Percentiles rank a stretch among this genome's conserved stretches.
These are phyloP conservation scores for Coemansia sp. DNA, from an alignment of 192 early-diverging fungal genomes.

Conservation along the genomic window DNA sequence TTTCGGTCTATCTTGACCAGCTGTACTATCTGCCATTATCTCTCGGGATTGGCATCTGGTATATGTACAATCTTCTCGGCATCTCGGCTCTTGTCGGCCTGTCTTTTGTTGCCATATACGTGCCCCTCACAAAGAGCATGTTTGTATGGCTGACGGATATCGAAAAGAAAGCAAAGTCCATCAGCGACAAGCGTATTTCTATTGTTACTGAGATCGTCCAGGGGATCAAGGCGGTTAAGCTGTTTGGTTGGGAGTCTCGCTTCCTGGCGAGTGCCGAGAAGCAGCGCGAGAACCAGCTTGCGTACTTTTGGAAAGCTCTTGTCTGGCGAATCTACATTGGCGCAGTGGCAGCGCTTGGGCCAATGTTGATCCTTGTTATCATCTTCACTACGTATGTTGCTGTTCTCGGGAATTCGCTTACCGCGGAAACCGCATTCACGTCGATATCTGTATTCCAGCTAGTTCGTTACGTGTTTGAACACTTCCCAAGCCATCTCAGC, in stretches of 20 bases:
- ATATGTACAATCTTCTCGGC: constrained; percentile 77
- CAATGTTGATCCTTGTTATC: constrained; percentile 63
- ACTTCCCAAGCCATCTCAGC: constrained; percentile 61
- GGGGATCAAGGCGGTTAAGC: constrained; percentile 91
- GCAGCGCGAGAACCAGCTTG: constrained; percentile 66
- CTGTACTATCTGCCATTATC: constrained; percentile 65
- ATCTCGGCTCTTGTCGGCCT: constrained; percentile 77
- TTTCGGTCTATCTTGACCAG: constrained; percentile 60
- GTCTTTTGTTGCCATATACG: constrained; percentile 60
- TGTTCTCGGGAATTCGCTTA: constrained; percentile 58
- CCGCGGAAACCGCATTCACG: constrained; percentile 71
- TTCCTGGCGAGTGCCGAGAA: constrained; percentile 72
- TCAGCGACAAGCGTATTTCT: constrained; percentile 75
- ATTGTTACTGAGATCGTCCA: constrained; percentile 81
- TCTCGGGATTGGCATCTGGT: constrained; percentile 65
- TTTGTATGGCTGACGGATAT: constrained; percentile 55
- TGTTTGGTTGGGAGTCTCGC: constrained; percentile 81
- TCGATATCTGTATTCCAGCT: constrained; percentile 71
- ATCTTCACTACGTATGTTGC: constrained; percentile 65
- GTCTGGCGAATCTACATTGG: constrained; percentile 55
- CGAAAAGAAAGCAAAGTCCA: constrained; percentile 60
- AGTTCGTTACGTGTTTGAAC: constrained; percentile 65
- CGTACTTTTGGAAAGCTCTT: constrained; percentile 54
- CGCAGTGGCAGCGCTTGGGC: constrained; percentile 60
- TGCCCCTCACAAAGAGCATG: constrained; percentile 59